Conservation (phyloP, 225 moss, liverwort and hornwort species). For the Physcomitrium patens region DNA sequence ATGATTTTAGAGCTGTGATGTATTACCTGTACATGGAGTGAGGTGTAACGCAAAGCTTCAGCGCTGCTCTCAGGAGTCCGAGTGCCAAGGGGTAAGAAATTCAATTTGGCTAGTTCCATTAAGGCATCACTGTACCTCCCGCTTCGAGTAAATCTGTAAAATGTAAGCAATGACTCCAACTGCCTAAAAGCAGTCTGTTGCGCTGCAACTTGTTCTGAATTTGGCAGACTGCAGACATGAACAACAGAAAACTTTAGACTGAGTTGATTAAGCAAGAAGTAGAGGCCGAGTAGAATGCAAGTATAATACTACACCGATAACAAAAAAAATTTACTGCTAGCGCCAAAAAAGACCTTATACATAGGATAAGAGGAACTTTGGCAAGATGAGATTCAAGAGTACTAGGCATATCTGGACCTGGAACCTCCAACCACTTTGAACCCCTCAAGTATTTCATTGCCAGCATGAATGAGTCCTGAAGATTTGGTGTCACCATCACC, state of each 20-base stretch:
- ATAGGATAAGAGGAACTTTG: not conserved
- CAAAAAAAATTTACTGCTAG: not conserved
- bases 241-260: not conserved
- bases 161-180: constrained; percentile 80
- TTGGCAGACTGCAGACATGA: constrained; percentile 61
- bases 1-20: not conserved
- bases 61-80: constrained; percentile 81
- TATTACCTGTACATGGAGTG: constrained; percentile 78
- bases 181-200: constrained; percentile 96
- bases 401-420: constrained; percentile 52
- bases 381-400: not conserved
- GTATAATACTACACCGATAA: constrained; percentile 1
- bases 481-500: constrained; percentile 92
- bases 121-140: constrained; percentile 82
- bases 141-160: constrained; percentile 78
- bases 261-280: not conserved
- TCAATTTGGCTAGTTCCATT: constrained; percentile 85
- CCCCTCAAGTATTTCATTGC: constrained; percentile 83
- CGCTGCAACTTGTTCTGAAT: constrained; percentile 67
- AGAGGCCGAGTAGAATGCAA: not conserved
- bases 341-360: not conserved
- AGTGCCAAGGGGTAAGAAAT: constrained; percentile 78
- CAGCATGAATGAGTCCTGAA: constrained; percentile 76
- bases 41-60: constrained; percentile 78
- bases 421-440: constrained; percentile 75